Base-by-base conservation (phyloP, 2,329 filamentous ascomycete species). In the Rhynchosporium agropyri region DNA sequence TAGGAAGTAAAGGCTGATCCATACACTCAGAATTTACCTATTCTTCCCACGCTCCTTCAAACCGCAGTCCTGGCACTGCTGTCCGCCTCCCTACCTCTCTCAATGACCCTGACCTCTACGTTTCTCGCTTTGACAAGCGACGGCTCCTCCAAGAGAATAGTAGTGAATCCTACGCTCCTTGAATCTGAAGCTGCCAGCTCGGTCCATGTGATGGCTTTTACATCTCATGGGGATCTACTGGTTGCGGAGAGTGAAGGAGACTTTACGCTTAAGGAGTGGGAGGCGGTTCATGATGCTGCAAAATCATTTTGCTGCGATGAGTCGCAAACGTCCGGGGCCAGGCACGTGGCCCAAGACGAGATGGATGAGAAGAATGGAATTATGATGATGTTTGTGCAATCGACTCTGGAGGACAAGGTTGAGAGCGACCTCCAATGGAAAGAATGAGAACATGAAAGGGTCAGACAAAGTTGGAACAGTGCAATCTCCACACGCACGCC, bases 1-100 rank as follows among this genome's bases (percentile, higher is more conserved):
- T 57, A 26, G 29, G 50, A 58, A 54, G 50, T 61, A 33, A 63
- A 61, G 51, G 56, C 62, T 68, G 43, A 65, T 53, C 58, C 29
- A 57, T 50, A 62, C 45, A 57, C 51, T 29, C 68, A 94, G 89
- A 90, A 91, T 74, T 83, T 97, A 48, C 82, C 88, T 55, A 81
- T 96, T 51, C 85, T 99, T 60, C 91, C 95, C 29, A 85, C 90
- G 40, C 82, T 97, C 66, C 79, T 97, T 36, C 92, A 97, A 76
- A 88, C 92, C 1, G 84, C 91, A 4, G 80, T 93, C 43, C 79
- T 95, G 45, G 87, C 91, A 28, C 83, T 98, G 15, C 80, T 98
- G 42, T 92, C 92, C 49, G 92, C 90, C 31, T 89, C 90, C 1
- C 83, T 97, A 40, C 92, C 94, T 12, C 82, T 98, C 72, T 87